phyloP scores from a whole-genome alignment of 2,329 filamentous ascomycete species.

The Alternaria conjuncta region DNA sequence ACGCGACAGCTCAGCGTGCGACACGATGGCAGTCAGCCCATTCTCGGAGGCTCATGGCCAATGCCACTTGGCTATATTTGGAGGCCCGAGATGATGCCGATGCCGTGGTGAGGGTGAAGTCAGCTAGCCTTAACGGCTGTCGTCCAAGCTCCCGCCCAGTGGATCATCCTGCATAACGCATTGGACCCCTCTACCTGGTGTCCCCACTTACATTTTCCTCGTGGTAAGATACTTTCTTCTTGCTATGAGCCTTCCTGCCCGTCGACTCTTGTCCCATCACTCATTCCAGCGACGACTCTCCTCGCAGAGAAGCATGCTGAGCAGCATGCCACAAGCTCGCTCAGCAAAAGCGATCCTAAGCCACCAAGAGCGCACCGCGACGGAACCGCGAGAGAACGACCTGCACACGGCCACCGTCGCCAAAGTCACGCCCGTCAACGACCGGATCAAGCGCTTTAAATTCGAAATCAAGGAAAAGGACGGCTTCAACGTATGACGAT shows the following conservation, averaged over 20 bases:
- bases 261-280: conserved; percentile 21
- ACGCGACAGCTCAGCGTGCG: background rate
- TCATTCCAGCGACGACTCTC: conserved; percentile 10
- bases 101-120: conserved; percentile 1
- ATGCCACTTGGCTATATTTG: background rate
- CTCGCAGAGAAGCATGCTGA: conserved; percentile 27
- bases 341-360: conserved; percentile 41
- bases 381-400: conserved; percentile 72
- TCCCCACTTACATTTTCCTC: conserved; percentile 28
- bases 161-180: conserved; percentile 19
- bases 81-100: conserved; percentile 1
- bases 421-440: conserved; percentile 69
- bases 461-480: conserved; percentile 63
- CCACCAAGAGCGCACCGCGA: conserved; percentile 75
- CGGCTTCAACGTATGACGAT: conserved; percentile 56
- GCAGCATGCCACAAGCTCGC: conserved; percentile 40
- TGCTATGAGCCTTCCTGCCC: conserved; percentile 22
- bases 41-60: background rate
- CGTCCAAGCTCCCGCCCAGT: conserved; percentile 20
- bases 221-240: conserved; percentile 17
- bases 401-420: conserved; percentile 68
- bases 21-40: background rate
- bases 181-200: conserved; percentile 16
- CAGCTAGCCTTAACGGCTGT: conserved; percentile 10
- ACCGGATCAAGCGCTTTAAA: conserved; percentile 70